Evolutionary conservation across 1,139 yeast species (phyloP).

Genomic region (Kodamaea sp.): DNA sequence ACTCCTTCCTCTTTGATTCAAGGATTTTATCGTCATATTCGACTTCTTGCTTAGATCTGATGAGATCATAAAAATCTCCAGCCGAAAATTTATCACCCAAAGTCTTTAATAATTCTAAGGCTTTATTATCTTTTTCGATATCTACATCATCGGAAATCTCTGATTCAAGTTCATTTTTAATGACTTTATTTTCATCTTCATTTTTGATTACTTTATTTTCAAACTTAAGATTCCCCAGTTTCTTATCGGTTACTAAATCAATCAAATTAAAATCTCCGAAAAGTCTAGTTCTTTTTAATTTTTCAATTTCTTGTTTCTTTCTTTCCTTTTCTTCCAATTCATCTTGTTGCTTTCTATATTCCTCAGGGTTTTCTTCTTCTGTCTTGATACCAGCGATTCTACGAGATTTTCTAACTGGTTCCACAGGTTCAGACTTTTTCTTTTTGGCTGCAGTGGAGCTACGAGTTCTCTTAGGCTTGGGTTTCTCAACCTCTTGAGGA

Average conservation of each 20-base stretch:
- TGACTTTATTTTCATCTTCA: conserved; percentile 7
- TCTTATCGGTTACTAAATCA: conserved; percentile 50
- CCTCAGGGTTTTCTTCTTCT: conserved; percentile 38
- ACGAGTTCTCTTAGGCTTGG: conserved; percentile 16
- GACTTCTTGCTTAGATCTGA: conserved; percentile 24
- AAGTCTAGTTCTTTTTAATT: conserved; percentile 50
- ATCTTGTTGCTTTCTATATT: conserved; percentile 28
- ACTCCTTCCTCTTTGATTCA: conserved; percentile 46
- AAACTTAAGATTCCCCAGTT: conserved; percentile 33
- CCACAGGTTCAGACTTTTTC: conserved; percentile 21
- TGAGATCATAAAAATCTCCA: conserved; percentile 71
- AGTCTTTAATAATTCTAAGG: conserved; percentile 38
- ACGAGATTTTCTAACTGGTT: conserved; percentile 61
- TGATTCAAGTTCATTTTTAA: conserved; percentile 1
- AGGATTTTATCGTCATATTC: conserved; percentile 37
- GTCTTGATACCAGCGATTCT: conserved; percentile 61
- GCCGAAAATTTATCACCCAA: conserved; percentile 60
- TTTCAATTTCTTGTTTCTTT: conserved; percentile 46
- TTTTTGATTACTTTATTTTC: conserved; percentile 25
- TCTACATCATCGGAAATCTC: conserved; percentile 19
- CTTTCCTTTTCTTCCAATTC: conserved; percentile 35
- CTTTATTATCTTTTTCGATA: conserved; percentile 32
- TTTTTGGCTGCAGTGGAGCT: conserved; percentile 12
- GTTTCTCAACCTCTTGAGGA: conserved; percentile 18
- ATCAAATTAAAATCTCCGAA: conserved; percentile 60